Percentiles rank a stretch among this genome's conserved stretches.
These are phyloP conservation scores for Acorus calamus DNA, from an alignment of 106 monocot species.

Conservation along the genomic window DNA sequence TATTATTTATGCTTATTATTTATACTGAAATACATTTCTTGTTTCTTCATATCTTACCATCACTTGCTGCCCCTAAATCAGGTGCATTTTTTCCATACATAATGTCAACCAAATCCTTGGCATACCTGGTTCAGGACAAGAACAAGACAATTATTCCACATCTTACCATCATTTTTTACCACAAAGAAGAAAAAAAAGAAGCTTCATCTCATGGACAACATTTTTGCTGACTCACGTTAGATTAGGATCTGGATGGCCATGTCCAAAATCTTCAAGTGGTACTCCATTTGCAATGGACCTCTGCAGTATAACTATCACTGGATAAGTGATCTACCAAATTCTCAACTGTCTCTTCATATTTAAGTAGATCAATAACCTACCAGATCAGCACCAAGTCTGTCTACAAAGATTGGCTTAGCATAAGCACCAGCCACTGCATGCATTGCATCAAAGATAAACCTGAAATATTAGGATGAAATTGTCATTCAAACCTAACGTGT, in stretches of 20 bases:
- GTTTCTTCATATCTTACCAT: slow-evolving; percentile 43
- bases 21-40: no score
- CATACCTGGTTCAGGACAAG: slow-evolving; percentile 57
- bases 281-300: slow-evolving; percentile 81
- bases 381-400: slow-evolving; percentile 76
- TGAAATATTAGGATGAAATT: slow-evolving; percentile 16
- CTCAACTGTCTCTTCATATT: no score
- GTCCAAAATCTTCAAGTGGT: slow-evolving; percentile 95
- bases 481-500: background rate
- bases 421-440: slow-evolving; percentile 99
- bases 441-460: slow-evolving; percentile 98
- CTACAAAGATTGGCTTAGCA: slow-evolving; percentile 95
- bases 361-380: slow-evolving; percentile 19
- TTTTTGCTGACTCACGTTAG: slow-evolving; percentile 53
- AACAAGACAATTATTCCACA: background rate
- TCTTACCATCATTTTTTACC: no score
- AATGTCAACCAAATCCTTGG: slow-evolving; percentile 83
- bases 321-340: no score
- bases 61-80: slow-evolving; percentile 96
- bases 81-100: slow-evolving; percentile 83
- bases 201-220: no score
- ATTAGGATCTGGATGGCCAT: slow-evolving; percentile 98
- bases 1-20: no score
- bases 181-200: no score
- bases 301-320: slow-evolving; percentile 18